These are phyloP conservation scores for Lasiodiplodia theobromae DNA, from an alignment of 2,329 filamentous ascomycete genomes.

Conservation along the genomic window DNA sequence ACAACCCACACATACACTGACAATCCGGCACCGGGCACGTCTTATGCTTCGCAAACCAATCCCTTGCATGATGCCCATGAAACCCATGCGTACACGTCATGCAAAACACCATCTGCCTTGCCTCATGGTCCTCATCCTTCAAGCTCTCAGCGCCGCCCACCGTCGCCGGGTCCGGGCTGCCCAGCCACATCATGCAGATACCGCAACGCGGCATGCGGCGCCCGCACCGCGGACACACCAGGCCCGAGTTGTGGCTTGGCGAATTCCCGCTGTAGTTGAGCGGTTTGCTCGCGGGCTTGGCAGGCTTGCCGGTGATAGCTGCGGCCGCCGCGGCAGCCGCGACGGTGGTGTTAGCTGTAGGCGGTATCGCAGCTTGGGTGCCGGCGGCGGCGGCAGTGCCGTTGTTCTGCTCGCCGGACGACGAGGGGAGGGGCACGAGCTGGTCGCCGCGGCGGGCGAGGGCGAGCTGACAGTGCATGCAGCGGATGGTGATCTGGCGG, in stretches of 20 bases:
- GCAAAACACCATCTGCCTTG: slow-evolving; percentile 66
- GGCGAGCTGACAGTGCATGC: slow-evolving; percentile 72
- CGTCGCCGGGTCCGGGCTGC: slow-evolving; percentile 62
- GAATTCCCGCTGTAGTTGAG: slow-evolving; percentile 16
- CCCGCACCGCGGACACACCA: slow-evolving; percentile 67
- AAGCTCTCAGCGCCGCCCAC: slow-evolving; percentile 44
- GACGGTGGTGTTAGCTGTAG: not conserved
- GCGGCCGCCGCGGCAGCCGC: slow-evolving; percentile 24
- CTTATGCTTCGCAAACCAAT: slow-evolving; percentile 65
- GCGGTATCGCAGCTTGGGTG: not conserved
- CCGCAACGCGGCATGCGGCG: slow-evolving; percentile 69
- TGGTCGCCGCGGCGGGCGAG: slow-evolving; percentile 49
- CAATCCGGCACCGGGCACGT: slow-evolving; percentile 65
- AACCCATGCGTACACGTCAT: slow-evolving; percentile 69
- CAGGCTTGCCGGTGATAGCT: slow-evolving; percentile 11
- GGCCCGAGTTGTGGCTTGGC: slow-evolving; percentile 47
- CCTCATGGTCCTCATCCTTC: slow-evolving; percentile 57
- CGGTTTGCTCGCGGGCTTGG: slow-evolving; percentile 14
- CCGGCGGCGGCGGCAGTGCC: slow-evolving; percentile 23
- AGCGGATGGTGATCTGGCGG: slow-evolving; percentile 76
- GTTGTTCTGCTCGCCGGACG: not conserved
- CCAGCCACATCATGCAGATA: slow-evolving; percentile 68
- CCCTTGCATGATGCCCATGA: slow-evolving; percentile 67
- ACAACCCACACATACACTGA: slow-evolving; percentile 58
- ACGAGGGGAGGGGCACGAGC: slow-evolving; percentile 9